These are phyloP conservation scores for Leptographium radiaticola DNA, from an alignment of 2,329 filamentous ascomycete genomes.

Conservation along the genomic window DNA sequence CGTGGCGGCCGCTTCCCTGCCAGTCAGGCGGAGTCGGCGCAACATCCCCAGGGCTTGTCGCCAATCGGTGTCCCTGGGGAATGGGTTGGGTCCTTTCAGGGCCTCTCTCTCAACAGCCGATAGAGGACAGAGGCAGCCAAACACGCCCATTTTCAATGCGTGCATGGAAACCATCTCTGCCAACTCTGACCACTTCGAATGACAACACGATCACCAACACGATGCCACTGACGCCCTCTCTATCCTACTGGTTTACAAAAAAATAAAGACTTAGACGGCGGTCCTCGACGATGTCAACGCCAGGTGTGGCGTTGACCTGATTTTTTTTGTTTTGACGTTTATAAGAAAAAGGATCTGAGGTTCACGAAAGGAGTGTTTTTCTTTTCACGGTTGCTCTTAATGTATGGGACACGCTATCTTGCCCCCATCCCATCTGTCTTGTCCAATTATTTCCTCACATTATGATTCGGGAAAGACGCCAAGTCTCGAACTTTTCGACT, in stretches of 20 bases:
- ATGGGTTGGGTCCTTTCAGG: slow-evolving; percentile 54
- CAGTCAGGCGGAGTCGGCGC: slow-evolving; percentile 19
- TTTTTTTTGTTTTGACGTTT: not conserved
- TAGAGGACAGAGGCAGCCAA: not conserved
- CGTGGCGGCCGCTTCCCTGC: slow-evolving; percentile 34
- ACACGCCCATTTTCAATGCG: not conserved
- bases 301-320: not conserved
- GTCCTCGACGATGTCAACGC: not conserved
- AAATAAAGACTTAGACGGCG: not conserved
- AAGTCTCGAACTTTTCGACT: slow-evolving; percentile 1
- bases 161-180: not conserved
- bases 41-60: slow-evolving; percentile 26
- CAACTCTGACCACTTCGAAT: not conserved
- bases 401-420: not conserved
- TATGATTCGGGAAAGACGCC: slow-evolving; percentile 6
- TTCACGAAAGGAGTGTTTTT: not conserved
- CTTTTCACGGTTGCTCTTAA: not conserved
- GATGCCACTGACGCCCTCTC: not conserved
- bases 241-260: not conserved
- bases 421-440: not conserved
- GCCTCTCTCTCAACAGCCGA: slow-evolving; percentile 50
- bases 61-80: slow-evolving; percentile 36
- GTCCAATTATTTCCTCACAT: not conserved
- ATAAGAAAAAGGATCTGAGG: not conserved
- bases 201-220: not conserved